Conservation (phyloP, 2,329 filamentous ascomycete genomes). For the Arthrobotrys sinensis region DNA sequence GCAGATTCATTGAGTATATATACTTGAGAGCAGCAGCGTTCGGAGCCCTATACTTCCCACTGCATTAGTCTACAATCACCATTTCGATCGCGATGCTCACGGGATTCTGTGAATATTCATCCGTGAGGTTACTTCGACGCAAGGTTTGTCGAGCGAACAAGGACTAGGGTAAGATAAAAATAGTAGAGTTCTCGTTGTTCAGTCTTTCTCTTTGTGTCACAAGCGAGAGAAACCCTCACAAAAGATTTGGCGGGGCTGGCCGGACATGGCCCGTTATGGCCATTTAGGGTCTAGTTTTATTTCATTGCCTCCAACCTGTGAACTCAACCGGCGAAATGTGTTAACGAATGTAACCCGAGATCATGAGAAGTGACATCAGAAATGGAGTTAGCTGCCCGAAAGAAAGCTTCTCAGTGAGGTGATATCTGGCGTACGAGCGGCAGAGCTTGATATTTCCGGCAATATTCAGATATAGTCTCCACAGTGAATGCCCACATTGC, state of each 20-base stretch:
- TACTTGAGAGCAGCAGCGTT: constrained; percentile 28
- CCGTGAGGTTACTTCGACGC: constrained; percentile 46
- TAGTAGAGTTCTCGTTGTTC: constrained; percentile 40
- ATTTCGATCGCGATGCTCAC: constrained; percentile 37
- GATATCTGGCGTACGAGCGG: constrained; percentile 31
- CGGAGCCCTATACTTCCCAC: constrained; percentile 1
- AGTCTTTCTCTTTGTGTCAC: constrained; percentile 50
- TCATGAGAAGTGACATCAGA: constrained; percentile 47
- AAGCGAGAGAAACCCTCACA: constrained; percentile 19
- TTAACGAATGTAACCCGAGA: constrained; percentile 57
- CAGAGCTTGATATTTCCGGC: constrained; percentile 18
- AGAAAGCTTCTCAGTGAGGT: constrained; percentile 27
- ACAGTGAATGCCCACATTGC: background rate
- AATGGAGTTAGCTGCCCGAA: constrained; percentile 26
- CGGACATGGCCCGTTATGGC: constrained; percentile 16
- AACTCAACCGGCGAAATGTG: constrained; percentile 34
- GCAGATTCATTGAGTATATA: constrained; percentile 40
- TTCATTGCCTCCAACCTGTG: constrained; percentile 26
- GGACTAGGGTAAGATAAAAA: constrained; percentile 44
- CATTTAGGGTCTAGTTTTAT: background rate
- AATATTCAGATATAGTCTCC: constrained; percentile 12
- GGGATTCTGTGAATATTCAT: constrained; percentile 46
- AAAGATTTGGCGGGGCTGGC: constrained; percentile 25
- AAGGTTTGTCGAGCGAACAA: constrained; percentile 27
- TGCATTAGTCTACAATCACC: constrained; percentile 19